Conservation (phyloP, 1,284 basidiomycete species). For the Cutaneotrichosporon mucoides region DNA sequence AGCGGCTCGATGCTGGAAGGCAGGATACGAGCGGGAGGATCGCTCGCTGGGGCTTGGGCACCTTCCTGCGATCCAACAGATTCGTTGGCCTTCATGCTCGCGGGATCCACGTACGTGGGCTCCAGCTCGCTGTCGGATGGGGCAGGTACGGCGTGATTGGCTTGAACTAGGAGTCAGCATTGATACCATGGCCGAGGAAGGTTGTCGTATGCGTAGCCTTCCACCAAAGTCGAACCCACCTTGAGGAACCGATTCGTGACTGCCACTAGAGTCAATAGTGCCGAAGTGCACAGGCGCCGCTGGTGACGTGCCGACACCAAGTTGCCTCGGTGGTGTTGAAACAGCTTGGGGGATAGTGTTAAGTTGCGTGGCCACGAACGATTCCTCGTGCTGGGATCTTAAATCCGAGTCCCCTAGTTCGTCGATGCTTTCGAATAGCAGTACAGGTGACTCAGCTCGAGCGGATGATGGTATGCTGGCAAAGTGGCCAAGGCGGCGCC, state of each 20-base stretch:
- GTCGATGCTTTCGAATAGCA: not conserved
- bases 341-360: not conserved
- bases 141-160: not conserved
- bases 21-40: not conserved
- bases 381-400: not conserved
- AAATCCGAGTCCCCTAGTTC: not conserved
- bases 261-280: no score
- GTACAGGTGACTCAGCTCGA: not conserved
- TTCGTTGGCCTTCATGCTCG: not conserved
- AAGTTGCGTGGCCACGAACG: conserved; percentile 4
- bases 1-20: not conserved
- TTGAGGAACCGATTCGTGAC: no score
- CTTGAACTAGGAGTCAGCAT: not conserved
- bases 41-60: not conserved
- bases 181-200: no score
- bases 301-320: no score
- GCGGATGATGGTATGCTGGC: not conserved
- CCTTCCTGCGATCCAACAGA: not conserved
- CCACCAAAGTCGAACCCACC: no score
- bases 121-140: not conserved
- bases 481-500: not conserved
- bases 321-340: no score
- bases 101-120: not conserved
- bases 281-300: no score
- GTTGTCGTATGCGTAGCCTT: no score